Base-by-base conservation (phyloP, 371 early-diverging fungal species). In the Mortierella sp. region DNA sequence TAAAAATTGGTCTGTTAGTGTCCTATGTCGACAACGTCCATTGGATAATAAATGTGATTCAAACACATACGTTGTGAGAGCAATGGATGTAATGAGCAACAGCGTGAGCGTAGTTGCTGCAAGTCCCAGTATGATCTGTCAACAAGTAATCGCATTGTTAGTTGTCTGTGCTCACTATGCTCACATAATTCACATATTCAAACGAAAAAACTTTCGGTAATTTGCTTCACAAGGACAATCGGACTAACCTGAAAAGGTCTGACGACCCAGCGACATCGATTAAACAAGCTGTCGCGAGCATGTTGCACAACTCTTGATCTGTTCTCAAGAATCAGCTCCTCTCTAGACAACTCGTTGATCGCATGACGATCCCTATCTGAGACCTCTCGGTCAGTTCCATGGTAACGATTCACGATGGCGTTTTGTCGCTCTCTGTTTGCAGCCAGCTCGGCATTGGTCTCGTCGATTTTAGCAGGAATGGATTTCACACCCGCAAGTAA, bases 401-500 rank as follows among this genome's bases (percentile, higher is more conserved):
- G 67, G 53, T 81, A 81, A 13, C 82, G 76, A 48, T 76, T 76
- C 50, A 67, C n/a, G n/a, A 81, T 81, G 11, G 72, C 60, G 36
- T 81, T 81, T 16, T 72, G 82, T 21, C 48, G 62, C 28, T 76
- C 76, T 32, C 82, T 69, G 24, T 81, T 81, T 24, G 67, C 73
- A 33, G 73, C 70, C 32, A 81, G 58, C 45, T 76, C 60, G 8
- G 67, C 67, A 45, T 81, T 62, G 1, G 76, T 76, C 67, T 81
- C 67, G 33, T 28, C 63, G 45, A 81, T 61, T 28, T 76, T 69
- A 33, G 38, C 67, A 3, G 76, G 67, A 19, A 76, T 53, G 32
- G 82, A 81, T 21, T 81, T 75, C 32, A 69, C n/a, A 7, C 82
- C 82, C 32, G 58, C 82, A n/a, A 81, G 58, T 24, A 76, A 41